Evolutionary conservation across 257 asterid genomes (phyloP).

Genomic region (Buddleja alternifolia): DNA sequence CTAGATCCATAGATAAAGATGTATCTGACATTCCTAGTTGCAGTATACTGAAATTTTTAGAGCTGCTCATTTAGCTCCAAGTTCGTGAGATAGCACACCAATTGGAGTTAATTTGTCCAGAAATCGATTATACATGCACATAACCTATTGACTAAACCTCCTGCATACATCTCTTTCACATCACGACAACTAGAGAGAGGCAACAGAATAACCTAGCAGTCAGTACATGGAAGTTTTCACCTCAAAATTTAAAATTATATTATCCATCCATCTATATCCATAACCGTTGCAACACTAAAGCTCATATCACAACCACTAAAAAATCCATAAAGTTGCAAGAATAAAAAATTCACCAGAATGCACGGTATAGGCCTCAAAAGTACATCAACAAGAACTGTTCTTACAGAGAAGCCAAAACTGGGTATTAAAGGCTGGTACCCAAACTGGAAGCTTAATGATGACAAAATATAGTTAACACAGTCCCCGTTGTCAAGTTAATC

Average conservation of each 20-base stretch:
- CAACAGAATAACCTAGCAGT: not conserved
- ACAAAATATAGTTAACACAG: constrained; percentile 2
- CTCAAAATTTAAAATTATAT: constrained; percentile 8
- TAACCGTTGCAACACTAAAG: constrained; percentile 20
- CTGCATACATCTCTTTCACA: constrained; percentile 5
- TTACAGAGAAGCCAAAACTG: constrained; percentile 21
- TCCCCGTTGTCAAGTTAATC: constrained; percentile 26
- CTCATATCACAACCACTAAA: constrained; percentile 21
- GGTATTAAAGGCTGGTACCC: constrained; percentile 1
- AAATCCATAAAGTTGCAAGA: constrained; percentile 5
- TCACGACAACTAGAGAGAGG: constrained; percentile 5
- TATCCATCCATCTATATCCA: constrained; percentile 7
- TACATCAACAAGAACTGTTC: constrained; percentile 7
- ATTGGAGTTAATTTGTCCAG: constrained; percentile 7
- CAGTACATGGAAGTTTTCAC: constrained; percentile 11
- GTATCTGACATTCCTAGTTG: not conserved
- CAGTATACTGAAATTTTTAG: constrained; percentile 6
- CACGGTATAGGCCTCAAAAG: not conserved
- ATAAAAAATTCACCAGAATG: not conserved
- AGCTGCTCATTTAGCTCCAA: constrained; percentile 25
- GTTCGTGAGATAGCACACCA: constrained; percentile 9
- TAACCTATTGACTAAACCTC: not conserved
- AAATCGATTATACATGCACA: constrained; percentile 18
- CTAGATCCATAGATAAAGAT: not conserved
- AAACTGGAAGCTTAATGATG: constrained; percentile 6